These are phyloP conservation scores for Cudoniella acicularis DNA, from an alignment of 495 filamentous ascomycete species.

Conservation along the genomic window DNA sequence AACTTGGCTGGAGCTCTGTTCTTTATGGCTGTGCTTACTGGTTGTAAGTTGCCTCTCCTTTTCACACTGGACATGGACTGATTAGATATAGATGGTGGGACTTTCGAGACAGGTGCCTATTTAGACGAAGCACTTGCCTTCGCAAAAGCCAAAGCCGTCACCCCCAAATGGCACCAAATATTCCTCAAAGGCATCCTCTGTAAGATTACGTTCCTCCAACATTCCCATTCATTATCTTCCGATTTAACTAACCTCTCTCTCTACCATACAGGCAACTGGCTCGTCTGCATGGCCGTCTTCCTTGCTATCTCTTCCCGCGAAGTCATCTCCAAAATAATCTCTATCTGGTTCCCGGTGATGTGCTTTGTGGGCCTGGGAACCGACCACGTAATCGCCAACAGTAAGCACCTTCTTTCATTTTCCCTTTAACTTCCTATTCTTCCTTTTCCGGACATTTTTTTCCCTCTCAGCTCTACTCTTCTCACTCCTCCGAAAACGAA, in stretches of 20 bases:
- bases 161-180: slow-evolving; percentile 53
- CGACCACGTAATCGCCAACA: slow-evolving; percentile 63
- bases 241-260: not conserved
- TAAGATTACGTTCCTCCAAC: too few species aligned
- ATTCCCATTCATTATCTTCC: too few species aligned
- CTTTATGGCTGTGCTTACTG: slow-evolving; percentile 54
- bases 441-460: too few species aligned
- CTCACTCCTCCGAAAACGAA: too few species aligned
- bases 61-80: not conserved
- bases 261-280: slow-evolving; percentile 50
- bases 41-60: slow-evolving; percentile 40
- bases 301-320: slow-evolving; percentile 54
- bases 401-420: too few species aligned
- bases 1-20: slow-evolving; percentile 59
- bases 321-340: slow-evolving; percentile 51
- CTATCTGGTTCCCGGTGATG: slow-evolving; percentile 63
- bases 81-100: slow-evolving; percentile 44
- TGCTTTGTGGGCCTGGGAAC: slow-evolving; percentile 56
- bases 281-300: slow-evolving; percentile 58
- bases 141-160: slow-evolving; percentile 53
- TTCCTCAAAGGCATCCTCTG: slow-evolving; percentile 59
- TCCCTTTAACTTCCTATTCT: too few species aligned
- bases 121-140: slow-evolving; percentile 44
- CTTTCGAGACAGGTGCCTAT: slow-evolving; percentile 51
- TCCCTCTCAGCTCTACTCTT: too few species aligned